These are phyloP conservation scores for Pseudocercospora crystallina DNA, from an alignment of 2,329 filamentous ascomycete genomes.

Conservation along the genomic window DNA sequence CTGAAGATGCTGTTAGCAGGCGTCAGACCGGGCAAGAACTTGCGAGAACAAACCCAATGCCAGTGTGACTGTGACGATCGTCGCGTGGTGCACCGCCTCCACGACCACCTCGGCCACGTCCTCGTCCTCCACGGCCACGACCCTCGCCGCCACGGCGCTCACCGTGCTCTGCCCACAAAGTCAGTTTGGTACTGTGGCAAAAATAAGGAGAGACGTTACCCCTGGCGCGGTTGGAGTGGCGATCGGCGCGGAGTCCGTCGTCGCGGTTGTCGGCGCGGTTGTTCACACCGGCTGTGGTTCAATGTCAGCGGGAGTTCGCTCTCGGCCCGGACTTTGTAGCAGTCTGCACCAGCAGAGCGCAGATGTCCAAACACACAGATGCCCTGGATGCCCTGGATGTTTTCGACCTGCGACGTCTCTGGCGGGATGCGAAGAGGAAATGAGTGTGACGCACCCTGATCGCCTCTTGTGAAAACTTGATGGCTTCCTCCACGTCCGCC, in stretches of 20 bases:
- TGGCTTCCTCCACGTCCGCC: conserved; percentile 54
- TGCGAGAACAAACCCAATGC: conserved; percentile 54
- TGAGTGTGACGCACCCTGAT: conserved; percentile 65
- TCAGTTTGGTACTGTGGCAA: not conserved
- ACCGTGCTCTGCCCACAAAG: conserved; percentile 25
- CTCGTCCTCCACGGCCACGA: conserved; percentile 51
- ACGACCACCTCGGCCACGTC: conserved; percentile 50
- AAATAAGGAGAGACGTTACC: conserved; percentile 30
- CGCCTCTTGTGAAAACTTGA: conserved; percentile 69
- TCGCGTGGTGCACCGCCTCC: conserved; percentile 52
- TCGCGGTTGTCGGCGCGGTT: conserved; percentile 79
- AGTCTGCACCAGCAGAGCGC: too few species aligned
- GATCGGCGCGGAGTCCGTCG: conserved; percentile 58
- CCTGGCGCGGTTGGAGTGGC: conserved; percentile 40
- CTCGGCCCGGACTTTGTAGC: too few species aligned
- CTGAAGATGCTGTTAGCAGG: conserved; percentile 43
- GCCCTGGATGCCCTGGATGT: conserved; percentile 13
- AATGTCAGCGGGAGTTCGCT: too few species aligned
- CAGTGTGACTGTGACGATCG: conserved; percentile 62
- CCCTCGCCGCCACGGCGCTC: conserved; percentile 47
- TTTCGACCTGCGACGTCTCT: not conserved
- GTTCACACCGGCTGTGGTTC: conserved; percentile 63
- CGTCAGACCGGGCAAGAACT: not conserved
- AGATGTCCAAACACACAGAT: too few species aligned
- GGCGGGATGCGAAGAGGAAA: too few species aligned